Conservation (phyloP, 73 alveolate genomes). For the Paramecium tetraurelia region DNA sequence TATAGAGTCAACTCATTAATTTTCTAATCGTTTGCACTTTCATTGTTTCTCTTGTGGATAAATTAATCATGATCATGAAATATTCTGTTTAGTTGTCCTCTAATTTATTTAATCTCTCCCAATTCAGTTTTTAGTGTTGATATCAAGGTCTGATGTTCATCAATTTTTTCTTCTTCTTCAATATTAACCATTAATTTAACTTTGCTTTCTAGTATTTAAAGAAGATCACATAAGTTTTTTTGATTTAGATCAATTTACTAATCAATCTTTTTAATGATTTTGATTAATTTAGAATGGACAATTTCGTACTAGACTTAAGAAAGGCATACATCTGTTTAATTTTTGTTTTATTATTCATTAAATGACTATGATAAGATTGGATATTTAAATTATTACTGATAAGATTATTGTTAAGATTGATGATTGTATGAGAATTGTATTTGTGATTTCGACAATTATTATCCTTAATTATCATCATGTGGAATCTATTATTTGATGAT, state of each 20-base stretch:
- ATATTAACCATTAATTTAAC: background rate
- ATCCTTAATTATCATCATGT: background rate
- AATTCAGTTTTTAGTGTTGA: background rate
- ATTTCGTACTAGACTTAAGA: background rate
- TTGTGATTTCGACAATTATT: background rate
- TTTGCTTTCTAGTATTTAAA: background rate
- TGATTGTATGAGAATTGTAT: background rate
- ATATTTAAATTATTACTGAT: background rate
- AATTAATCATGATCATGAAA: background rate
- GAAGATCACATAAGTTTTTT: background rate
- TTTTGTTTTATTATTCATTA: background rate
- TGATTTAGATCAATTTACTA: background rate
- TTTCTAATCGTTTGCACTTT: background rate
- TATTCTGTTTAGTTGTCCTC: slow-evolving; percentile 27
- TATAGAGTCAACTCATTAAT: slow-evolving; percentile 9
- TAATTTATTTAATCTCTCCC: background rate
- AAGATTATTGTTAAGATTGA: background rate
- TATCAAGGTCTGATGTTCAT: background rate
- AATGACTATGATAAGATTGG: background rate
- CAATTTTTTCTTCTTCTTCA: slow-evolving; percentile 37
- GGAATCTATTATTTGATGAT: background rate
- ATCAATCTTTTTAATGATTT: background rate
- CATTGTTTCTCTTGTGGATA: background rate
- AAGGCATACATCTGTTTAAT: background rate
- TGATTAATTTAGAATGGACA: background rate